Conservation (phyloP, 768 basidiomycete genomes). For the Rhodotorula paludigena region DNA sequence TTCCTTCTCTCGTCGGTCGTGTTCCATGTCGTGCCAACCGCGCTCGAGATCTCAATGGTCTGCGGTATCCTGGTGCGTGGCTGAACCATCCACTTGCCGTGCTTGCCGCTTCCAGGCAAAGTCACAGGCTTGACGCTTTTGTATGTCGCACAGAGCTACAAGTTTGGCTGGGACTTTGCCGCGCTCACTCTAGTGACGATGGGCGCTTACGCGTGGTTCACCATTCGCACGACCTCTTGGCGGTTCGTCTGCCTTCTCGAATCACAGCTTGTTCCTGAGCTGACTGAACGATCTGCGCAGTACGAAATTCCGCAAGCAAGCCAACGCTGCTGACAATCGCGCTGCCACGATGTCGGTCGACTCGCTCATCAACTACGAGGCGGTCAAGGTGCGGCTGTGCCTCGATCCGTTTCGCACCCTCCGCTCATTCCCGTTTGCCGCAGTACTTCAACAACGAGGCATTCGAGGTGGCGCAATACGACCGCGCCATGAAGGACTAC, state of each 20-base stretch:
- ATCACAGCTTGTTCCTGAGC: no score
- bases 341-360: slow-evolving; percentile 91
- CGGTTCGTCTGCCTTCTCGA: slow-evolving; percentile 54
- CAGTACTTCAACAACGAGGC: slow-evolving; percentile 91
- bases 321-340: slow-evolving; percentile 93
- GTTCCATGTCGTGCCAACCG: slow-evolving; percentile 92
- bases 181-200: slow-evolving; percentile 79
- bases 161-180: slow-evolving; percentile 97
- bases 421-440: no score
- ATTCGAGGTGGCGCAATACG: slow-evolving; percentile 85
- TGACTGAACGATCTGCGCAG: slow-evolving; percentile 49
- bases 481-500: slow-evolving; percentile 76
- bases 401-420: background rate
- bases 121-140: background rate
- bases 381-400: slow-evolving; percentile 73
- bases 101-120: background rate
- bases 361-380: slow-evolving; percentile 95
- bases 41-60: slow-evolving; percentile 90
- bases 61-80: slow-evolving; percentile 87
- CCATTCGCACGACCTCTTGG: slow-evolving; percentile 92
- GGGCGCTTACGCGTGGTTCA: slow-evolving; percentile 93
- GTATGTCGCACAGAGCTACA: slow-evolving; percentile 64
- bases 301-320: slow-evolving; percentile 86
- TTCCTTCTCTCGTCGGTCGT: slow-evolving; percentile 89
- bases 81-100: background rate